phyloP scores from a whole-genome alignment of 2,329 filamentous ascomycete species.

The Leptographium lundbergii region DNA sequence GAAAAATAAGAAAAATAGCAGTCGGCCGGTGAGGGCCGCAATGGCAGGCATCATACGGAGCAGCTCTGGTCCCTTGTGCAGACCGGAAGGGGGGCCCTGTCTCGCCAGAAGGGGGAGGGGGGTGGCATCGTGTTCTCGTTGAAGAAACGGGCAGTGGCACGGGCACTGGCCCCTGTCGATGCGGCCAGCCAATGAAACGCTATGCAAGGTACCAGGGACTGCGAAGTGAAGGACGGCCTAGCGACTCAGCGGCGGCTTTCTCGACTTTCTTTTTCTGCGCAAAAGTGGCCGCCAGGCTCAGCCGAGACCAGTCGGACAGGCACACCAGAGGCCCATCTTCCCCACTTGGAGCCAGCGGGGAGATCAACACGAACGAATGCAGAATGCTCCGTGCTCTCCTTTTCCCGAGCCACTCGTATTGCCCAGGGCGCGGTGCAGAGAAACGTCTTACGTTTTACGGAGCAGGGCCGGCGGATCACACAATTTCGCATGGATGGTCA shows the following conservation, averaged over 20 bases:
- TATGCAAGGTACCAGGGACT: constrained; percentile 4
- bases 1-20: background rate
- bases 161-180: background rate
- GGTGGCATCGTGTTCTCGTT: background rate
- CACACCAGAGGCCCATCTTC: background rate
- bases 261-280: background rate
- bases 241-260: background rate
- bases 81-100: background rate
- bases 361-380: background rate
- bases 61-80: background rate
- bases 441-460: background rate
- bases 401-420: background rate
- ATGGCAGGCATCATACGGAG: too few relatives aligned
- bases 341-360: background rate
- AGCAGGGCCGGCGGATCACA: background rate
- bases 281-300: background rate
- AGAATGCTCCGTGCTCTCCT: background rate
- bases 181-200: background rate
- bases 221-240: background rate
- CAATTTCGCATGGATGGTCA: background rate
- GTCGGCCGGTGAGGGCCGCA: background rate
- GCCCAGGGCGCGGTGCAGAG: too few relatives aligned
- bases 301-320: background rate
- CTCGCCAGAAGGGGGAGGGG: background rate
- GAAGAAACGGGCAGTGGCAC: background rate